A percentile compares a stretch with the other conserved stretches of the same genome.
Conservation (phyloP, 116 monocot genomes). For the Dioscorea cayenensis region DNA sequence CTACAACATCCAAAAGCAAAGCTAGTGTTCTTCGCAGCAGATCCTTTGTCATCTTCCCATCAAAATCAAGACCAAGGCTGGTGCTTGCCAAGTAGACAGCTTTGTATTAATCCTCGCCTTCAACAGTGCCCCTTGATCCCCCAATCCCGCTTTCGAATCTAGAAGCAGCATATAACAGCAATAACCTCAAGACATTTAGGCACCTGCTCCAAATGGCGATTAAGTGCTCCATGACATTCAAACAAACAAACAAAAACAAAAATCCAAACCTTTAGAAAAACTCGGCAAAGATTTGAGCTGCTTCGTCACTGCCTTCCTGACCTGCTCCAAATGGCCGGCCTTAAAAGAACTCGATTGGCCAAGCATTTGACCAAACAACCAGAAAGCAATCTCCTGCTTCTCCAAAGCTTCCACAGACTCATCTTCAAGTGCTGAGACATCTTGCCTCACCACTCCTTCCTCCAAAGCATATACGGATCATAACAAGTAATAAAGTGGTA, state of each 20-base stretch:
- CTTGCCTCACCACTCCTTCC: conserved; percentile 26
- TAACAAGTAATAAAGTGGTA: too few relatives aligned
- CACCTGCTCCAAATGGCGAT: too few relatives aligned
- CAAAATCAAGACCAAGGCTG: conserved; percentile 45
- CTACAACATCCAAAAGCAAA: too few relatives aligned
- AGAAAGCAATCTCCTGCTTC: conserved; percentile 73
- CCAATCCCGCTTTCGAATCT: conserved; percentile 95
- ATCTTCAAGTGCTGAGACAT: conserved; percentile 42
- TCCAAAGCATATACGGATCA: too few relatives aligned
- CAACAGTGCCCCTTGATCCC: conserved; percentile 74
- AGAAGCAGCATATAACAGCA: neutral
- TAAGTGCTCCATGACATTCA: too few relatives aligned
- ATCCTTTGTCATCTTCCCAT: conserved; percentile 56
- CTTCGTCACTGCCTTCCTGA: conserved; percentile 47
- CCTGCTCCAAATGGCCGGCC: conserved; percentile 40
- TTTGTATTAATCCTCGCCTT: conserved; percentile 74
- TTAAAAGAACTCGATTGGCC: conserved; percentile 26
- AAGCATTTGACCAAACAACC: conserved; percentile 56
- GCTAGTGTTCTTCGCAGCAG: too few relatives aligned
- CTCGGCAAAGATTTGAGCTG: too few relatives aligned
- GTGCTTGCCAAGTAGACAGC: conserved; percentile 76
- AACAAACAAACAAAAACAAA: neutral
- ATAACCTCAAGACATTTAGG: neutral
- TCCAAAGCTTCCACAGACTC: conserved; percentile 69
- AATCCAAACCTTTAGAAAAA: conserved; percentile 74